Conservation (phyloP, 2,329 filamentous ascomycete species). For the Atkinsonella texensis region DNA sequence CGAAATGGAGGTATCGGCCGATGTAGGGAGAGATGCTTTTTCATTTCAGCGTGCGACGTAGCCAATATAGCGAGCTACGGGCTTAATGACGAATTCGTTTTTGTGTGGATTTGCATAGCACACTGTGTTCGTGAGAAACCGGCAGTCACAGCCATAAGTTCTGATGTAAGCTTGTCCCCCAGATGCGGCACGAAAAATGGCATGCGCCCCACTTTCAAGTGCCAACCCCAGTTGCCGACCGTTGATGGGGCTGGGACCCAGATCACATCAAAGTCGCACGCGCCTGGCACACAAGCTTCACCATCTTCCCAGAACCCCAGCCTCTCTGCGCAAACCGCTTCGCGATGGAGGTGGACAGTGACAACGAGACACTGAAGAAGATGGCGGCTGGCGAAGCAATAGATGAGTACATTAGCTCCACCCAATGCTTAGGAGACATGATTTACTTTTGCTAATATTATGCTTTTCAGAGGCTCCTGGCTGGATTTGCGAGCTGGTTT, state of each 20-base stretch:
- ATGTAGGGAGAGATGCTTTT: background rate
- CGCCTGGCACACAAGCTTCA: conserved; percentile 4
- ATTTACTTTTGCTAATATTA: conserved; percentile 17
- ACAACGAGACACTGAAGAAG: conserved; percentile 34
- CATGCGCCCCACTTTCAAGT: no score
- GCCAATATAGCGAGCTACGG: no score
- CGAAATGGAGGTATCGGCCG: conserved; percentile 41
- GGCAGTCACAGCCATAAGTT: no score
- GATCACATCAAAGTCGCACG: background rate
- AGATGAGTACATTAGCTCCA: conserved; percentile 37
- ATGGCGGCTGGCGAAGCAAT: conserved; percentile 41
- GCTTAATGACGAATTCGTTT: no score
- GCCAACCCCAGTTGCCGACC: conserved; percentile 14
- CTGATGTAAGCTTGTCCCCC: no score
- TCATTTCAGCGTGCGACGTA: no score
- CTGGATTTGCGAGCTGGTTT: conserved; percentile 52
- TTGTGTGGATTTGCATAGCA: no score
- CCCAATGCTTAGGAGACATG: conserved; percentile 7
- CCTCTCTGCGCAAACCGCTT: conserved; percentile 9
- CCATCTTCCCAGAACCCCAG: conserved; percentile 3
- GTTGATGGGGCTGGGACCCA: background rate
- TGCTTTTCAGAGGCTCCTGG: conserved; percentile 52
- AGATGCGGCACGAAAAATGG: background rate
- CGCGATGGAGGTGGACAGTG: conserved; percentile 43
- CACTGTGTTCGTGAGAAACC: no score